Base-by-base conservation (phyloP, 1,139 yeast species). In the Debaryomycetaceae sp. region DNA sequence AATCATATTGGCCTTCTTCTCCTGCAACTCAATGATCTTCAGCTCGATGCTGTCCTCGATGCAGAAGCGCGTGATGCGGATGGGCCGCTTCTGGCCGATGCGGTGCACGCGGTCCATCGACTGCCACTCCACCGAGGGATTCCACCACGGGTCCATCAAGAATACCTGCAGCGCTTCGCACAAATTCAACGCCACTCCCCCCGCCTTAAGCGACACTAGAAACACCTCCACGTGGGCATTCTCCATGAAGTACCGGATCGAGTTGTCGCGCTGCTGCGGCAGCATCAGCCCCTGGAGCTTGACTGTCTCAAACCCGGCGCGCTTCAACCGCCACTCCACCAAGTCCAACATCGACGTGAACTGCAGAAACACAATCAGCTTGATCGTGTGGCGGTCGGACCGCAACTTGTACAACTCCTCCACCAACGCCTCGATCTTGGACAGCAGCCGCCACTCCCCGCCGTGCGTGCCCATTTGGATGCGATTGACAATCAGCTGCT, bases 91-190 rank as follows among this genome's bases (percentile, higher is more conserved):
- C 53, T 91, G 99, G 4, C 97, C 97, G 41, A 91, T 91, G 61
- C 98, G 78, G 58, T 91, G 98, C 15, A 91, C 96, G 58, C 99
- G 78, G 56, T 93, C 99, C 62, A 95, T 95, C 29, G 95, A 83
- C 55, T 91, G 98, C 89, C 96, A 91, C 56, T 91, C 97, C 4
- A 88, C 94, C 46, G 95, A 83, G 1, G 97, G 97, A 51, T 91
- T 91, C 97, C 97, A 91, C 97, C 98, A 91, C 17, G 97, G 97
- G 48, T 91, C 98, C 67, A 91, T 69, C 30, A 91, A 69, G 45
- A 91, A 91, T 24, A 91, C 97, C 45, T 89, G 96, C 1, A 95
- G 86, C 0, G 98, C 98, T 51, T 93, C 98, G 48, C 96, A 89
- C 44, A 91, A 67, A 53, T 91, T 91, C 43, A 91, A 69, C 0